Evolutionary conservation across 495 filamentous ascomycete genomes (phyloP).

Genomic region (Penicillium mononematosum): DNA sequence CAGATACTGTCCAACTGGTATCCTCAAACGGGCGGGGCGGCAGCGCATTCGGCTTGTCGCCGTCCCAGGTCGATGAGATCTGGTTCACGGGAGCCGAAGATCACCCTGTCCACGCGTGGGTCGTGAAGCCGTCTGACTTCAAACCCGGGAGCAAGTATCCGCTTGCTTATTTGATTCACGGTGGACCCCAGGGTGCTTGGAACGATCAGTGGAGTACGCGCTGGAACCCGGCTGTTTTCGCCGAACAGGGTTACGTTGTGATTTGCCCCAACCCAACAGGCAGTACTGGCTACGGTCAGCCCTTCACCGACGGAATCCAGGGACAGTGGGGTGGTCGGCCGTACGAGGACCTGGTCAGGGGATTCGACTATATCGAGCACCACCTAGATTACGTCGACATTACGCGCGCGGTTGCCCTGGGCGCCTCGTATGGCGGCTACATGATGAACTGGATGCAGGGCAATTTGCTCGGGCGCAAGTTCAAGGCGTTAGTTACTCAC

Average conservation of each 20-base stretch:
- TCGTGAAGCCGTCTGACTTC: constrained; percentile 80
- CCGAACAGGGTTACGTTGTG: constrained; percentile 87
- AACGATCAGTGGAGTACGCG: constrained; percentile 79
- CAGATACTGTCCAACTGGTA: constrained; percentile 42
- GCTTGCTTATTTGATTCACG: constrained; percentile 80
- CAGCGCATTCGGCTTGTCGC: constrained; percentile 63
- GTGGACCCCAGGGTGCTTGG: constrained; percentile 87
- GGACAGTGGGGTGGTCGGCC: constrained; percentile 77
- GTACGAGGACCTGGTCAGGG: constrained; percentile 77
- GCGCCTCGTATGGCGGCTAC: constrained; percentile 84
- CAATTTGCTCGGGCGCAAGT: constrained; percentile 60
- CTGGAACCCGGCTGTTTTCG: constrained; percentile 90
- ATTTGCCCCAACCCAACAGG: constrained; percentile 88
- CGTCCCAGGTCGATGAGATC: constrained; percentile 63
- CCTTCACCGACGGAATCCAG: constrained; percentile 72
- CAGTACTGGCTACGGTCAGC: constrained; percentile 80
- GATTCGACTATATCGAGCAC: constrained; percentile 72
- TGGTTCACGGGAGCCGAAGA: constrained; percentile 65
- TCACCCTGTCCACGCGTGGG: constrained; percentile 71
- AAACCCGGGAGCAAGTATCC: constrained; percentile 73
- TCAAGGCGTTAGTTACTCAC: constrained; percentile 88
- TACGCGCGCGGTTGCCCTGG: constrained; percentile 71
- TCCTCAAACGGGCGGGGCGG: constrained; percentile 72
- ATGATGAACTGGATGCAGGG: constrained; percentile 71
- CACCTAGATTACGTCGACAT: constrained; percentile 76